Evolutionary conservation across 106 monocot species (phyloP), one percentile per base, ranked within the genome.

Genomic region (Allium cepa): DNA sequence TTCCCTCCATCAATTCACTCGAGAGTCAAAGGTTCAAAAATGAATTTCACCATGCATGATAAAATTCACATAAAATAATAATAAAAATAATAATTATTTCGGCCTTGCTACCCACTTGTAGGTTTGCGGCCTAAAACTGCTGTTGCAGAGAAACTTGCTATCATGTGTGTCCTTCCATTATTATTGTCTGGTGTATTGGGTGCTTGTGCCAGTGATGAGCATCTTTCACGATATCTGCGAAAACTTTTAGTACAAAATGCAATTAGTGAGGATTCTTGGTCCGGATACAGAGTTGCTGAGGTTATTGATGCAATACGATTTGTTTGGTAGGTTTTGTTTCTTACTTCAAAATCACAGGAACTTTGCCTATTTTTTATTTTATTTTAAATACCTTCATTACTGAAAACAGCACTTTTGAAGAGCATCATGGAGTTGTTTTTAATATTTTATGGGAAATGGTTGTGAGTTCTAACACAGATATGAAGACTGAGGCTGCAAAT

Each of bases 361-460:
- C 61, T 36, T 62, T 8, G 17, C 63, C 50, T 48, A 53, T 18
- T 16, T 69, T 17, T 63, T 57, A 36, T 53, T 47, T 22, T 22
- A 22, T 22, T 22, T 53, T 49, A 63, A 11, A 53, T 26, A 62
- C 57, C 77, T 6, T 60, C 17, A 47, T 60, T 50, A n/a, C 56
- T 79, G 28, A 60, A 70, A 85, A 74, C 85, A 97, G 97, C 77
- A 82, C 82, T 61, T 83, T 82, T 70, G 79, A 84, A 70, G 84
- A 89, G 70, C 92, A 97, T 77, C 97, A 92, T 75, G 84, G 75
- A 27, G 79, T 77, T 53, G 73, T 97, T 64, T 89, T 92, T 63
- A 89, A 87, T 74, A 83, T 97, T 63, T 57, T 92, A 47, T 97
- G 97, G 97, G 97, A 97, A 75, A 92, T 97, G 92, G 97, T 97